These are phyloP conservation scores for Endotrypanum monterogeii DNA, from an alignment of 208 protist genomes.

Conservation along the genomic window DNA sequence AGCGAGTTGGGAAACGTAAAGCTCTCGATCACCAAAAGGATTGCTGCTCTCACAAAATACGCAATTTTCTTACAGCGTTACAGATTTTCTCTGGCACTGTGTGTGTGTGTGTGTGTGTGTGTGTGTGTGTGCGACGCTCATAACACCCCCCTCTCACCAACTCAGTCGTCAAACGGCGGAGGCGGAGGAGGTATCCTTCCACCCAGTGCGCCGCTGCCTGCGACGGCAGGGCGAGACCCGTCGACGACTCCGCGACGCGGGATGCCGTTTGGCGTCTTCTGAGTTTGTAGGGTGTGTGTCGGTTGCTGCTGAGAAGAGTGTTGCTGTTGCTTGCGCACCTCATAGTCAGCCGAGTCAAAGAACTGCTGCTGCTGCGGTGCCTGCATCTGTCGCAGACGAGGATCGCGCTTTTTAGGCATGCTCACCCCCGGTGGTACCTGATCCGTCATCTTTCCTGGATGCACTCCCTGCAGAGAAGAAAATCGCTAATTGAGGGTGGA, in stretches of 20 bases:
- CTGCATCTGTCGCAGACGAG: constrained; percentile 77
- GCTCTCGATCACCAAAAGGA: not conserved
- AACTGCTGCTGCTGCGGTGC: constrained; percentile 74
- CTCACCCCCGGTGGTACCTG: constrained; percentile 66
- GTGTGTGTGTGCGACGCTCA: no score
- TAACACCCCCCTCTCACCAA: not conserved
- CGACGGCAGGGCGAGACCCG: not conserved
- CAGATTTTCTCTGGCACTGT: no score
- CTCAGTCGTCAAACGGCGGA: not conserved
- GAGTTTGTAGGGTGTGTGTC: not conserved
- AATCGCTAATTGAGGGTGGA: no score
- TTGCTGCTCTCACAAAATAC: not conserved
- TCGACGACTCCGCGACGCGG: not conserved
- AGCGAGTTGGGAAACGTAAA: not conserved
- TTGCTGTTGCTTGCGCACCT: constrained; percentile 75
- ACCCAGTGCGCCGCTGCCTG: not conserved
- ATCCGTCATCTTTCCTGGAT: constrained; percentile 20
- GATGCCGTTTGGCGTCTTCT: not conserved
- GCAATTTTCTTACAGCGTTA: no score
- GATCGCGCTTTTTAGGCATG: constrained; percentile 90
- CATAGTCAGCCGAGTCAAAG: constrained; percentile 90
- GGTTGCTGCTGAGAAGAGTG: constrained; percentile 6
- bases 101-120: no score
- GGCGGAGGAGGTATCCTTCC: constrained; percentile 5
- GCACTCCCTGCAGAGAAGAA: not conserved